phyloP scores from a whole-genome alignment of 2,329 filamentous ascomycete species.

The Colletotrichum sidae region DNA sequence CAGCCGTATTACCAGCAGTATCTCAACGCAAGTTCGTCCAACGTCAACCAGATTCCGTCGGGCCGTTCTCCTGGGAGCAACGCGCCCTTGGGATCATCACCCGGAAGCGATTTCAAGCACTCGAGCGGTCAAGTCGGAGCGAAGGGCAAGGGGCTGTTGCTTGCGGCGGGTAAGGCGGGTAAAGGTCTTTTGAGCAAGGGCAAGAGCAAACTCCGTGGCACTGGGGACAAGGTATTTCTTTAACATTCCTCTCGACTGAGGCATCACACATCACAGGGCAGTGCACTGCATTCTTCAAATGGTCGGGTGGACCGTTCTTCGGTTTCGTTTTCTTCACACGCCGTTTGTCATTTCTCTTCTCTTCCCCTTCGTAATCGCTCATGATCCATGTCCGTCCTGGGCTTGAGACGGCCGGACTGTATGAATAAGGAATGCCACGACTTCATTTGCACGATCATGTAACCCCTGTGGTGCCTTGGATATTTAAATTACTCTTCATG shows the following conservation, averaged over 20 bases:
- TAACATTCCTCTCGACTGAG: constrained; percentile 56
- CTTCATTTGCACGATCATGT: constrained; percentile 43
- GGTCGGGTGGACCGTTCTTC: constrained; percentile 27
- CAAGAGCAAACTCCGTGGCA: constrained; percentile 81
- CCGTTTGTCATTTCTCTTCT: constrained; percentile 37
- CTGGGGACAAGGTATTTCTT: constrained; percentile 90
- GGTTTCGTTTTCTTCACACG: constrained; percentile 25
- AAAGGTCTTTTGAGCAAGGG: constrained; percentile 94
- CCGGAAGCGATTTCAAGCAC: constrained; percentile 60
- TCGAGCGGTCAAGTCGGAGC: constrained; percentile 76
- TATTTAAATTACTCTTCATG: constrained; percentile 26
- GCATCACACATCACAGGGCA: constrained; percentile 36
- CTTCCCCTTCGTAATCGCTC: constrained; percentile 35
- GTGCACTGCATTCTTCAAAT: constrained; percentile 40
- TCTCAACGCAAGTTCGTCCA: constrained; percentile 58
- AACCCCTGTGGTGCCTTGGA: constrained; percentile 37
- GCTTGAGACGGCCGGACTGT: constrained; percentile 48
- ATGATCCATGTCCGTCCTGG: constrained; percentile 40
- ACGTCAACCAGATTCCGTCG: constrained; percentile 45
- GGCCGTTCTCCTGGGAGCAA: constrained; percentile 47
- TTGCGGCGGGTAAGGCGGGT: constrained; percentile 87
- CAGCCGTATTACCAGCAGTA: constrained; percentile 69
- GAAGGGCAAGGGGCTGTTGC: constrained; percentile 90
- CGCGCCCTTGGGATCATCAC: constrained; percentile 49
- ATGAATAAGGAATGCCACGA: constrained; percentile 58